These are phyloP conservation scores for Sungouiella blattae DNA, from an alignment of 805 yeast species.

Conservation along the genomic window DNA sequence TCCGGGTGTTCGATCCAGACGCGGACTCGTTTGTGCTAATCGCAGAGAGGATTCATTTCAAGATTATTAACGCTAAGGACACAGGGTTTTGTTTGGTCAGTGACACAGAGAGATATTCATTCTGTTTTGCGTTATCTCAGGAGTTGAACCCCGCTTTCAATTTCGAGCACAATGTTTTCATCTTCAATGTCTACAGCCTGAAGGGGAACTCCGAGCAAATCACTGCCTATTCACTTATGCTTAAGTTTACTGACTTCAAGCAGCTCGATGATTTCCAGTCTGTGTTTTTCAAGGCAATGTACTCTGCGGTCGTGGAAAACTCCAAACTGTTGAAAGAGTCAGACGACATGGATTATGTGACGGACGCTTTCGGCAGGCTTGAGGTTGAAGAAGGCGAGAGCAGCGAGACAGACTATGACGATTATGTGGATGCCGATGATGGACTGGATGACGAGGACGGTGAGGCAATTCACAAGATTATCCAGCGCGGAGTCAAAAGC, in stretches of 20 bases:
- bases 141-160: slow-evolving; percentile 67
- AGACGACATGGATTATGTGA: slow-evolving; percentile 52
- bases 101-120: slow-evolving; percentile 5
- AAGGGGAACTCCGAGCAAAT: too few species aligned
- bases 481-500: slow-evolving; percentile 3
- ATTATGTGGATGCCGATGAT: slow-evolving; percentile 1
- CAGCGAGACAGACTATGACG: background rate
- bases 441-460: slow-evolving; percentile 16
- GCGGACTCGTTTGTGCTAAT: slow-evolving; percentile 38
- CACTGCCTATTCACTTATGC: too few species aligned
- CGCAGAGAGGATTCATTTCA: slow-evolving; percentile 2
- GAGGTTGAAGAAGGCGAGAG: slow-evolving; percentile 27
- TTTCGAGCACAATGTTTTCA: slow-evolving; percentile 51
- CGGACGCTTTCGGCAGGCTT: slow-evolving; percentile 46
- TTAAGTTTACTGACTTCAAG: slow-evolving; percentile 46
- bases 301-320: too few species aligned
- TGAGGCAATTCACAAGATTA: slow-evolving; percentile 19
- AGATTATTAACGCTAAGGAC: slow-evolving; percentile 44
- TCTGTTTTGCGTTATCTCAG: slow-evolving; percentile 25
- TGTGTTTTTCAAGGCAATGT: slow-evolving; percentile 45
- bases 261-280: slow-evolving; percentile 51
- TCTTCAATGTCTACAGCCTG: slow-evolving; percentile 68
- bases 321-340: slow-evolving; percentile 58
- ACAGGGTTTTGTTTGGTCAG: slow-evolving; percentile 49
- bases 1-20: slow-evolving; percentile 57